Percentiles rank a stretch among this genome's conserved stretches.
Conservation (phyloP, 257 asterid genomes). For the Ilex aquifolium region DNA sequence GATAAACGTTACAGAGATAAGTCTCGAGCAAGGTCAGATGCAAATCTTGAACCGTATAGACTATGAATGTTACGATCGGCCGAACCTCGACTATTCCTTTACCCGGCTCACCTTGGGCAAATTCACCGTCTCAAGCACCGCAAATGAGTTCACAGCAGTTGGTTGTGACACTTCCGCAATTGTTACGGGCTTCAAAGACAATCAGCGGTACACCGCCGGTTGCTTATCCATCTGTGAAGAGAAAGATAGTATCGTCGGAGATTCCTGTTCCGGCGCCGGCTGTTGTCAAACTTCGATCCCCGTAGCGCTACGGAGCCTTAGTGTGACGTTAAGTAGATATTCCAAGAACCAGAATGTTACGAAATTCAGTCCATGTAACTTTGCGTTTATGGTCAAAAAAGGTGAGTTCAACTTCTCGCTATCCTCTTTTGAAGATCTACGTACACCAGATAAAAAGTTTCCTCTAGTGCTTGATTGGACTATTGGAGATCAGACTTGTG, state of each 20-base stretch:
- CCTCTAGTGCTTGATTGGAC: conserved; percentile 34
- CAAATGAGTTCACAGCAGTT: conserved; percentile 17
- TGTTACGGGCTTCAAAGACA: background rate
- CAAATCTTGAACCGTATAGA: too few relatives aligned
- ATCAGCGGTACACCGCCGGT: conserved; percentile 5
- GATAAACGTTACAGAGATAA: too few relatives aligned
- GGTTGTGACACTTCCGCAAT: conserved; percentile 34
- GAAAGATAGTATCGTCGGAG: background rate
- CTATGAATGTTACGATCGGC: conserved; percentile 10
- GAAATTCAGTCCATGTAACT: conserved; percentile 33
- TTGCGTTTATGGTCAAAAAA: conserved; percentile 24
- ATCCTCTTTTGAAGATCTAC: conserved; percentile 12
- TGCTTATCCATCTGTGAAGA: conserved; percentile 23
- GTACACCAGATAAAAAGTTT: too few relatives aligned
- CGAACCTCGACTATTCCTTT: background rate
- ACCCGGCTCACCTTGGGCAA: conserved; percentile 2
- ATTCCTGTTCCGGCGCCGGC: conserved; percentile 28
- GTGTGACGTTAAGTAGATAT: conserved; percentile 7
- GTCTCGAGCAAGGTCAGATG: too few relatives aligned
- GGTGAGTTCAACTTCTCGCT: conserved; percentile 21
- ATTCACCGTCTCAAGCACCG: conserved; percentile 13
- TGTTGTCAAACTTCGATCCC: conserved; percentile 32
- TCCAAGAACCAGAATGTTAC: too few relatives aligned
- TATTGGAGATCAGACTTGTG: conserved; percentile 21
- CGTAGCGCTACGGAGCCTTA: conserved; percentile 1